These are phyloP conservation scores for Truncatella angustata DNA, from an alignment of 2,329 filamentous ascomycete species.

Conservation along the genomic window DNA sequence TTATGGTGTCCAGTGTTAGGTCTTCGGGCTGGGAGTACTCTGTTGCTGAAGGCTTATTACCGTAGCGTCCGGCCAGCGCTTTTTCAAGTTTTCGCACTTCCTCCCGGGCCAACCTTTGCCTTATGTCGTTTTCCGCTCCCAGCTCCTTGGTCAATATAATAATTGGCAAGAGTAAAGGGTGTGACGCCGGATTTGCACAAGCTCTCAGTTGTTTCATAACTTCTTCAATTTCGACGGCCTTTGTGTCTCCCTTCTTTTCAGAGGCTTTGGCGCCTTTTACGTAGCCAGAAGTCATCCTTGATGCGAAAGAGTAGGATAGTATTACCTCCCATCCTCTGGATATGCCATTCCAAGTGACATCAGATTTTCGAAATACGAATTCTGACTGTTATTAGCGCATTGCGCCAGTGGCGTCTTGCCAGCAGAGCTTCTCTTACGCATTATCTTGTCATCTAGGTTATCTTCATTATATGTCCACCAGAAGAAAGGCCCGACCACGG, in stretches of 20 bases:
- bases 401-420: not conserved
- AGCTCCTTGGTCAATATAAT: conserved; percentile 27
- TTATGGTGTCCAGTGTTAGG: conserved; percentile 28
- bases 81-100: conserved; percentile 28
- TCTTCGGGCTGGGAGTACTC: conserved; percentile 17
- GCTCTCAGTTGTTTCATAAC: conserved; percentile 24
- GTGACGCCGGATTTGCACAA: conserved; percentile 23
- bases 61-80: conserved; percentile 24
- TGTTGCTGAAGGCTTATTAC: conserved; percentile 15
- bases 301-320: conserved; percentile 28
- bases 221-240: conserved; percentile 16
- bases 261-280: conserved; percentile 27
- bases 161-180: conserved; percentile 31
- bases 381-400: conserved; percentile 16
- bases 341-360: conserved; percentile 26
- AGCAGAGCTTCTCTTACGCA: not conserved
- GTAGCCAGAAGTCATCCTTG: conserved; percentile 29
- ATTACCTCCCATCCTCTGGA: conserved; percentile 33
- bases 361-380: conserved; percentile 33
- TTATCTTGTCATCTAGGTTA: not conserved
- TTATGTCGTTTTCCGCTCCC: conserved; percentile 24
- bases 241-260: conserved; percentile 2
- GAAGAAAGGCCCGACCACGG: conserved; percentile 8
- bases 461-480: conserved; percentile 8
- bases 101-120: conserved; percentile 25